phyloP scores from a whole-genome alignment of 192 early-diverging fungal genomes.

The Lunasporangiospora selenospora region DNA sequence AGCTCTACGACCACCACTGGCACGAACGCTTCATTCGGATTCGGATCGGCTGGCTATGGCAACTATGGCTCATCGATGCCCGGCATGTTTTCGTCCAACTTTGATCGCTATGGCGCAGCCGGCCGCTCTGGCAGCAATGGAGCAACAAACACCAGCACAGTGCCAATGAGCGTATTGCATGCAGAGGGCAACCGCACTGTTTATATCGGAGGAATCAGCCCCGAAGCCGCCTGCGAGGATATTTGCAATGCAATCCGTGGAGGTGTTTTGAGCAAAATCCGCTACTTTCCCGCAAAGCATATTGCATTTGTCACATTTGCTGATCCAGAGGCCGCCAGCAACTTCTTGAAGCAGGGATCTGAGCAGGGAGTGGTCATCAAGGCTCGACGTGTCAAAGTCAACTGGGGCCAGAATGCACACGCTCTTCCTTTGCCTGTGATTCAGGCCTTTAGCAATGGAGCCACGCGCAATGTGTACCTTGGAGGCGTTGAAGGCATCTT shows the following conservation, averaged over 20 bases:
- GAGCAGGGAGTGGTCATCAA: conserved; percentile 72
- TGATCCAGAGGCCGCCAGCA: conserved; percentile 68
- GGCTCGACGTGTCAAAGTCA: conserved; percentile 76
- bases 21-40: conserved; percentile 20
- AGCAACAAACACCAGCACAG: conserved; percentile 23
- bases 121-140: conserved; percentile 4
- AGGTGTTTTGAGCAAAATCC: conserved; percentile 81
- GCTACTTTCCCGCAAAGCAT: conserved; percentile 77
- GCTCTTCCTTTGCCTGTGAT: conserved; percentile 60
- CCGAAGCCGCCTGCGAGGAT: conserved; percentile 81
- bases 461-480: conserved; percentile 85
- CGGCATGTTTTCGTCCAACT: conserved; percentile 30
- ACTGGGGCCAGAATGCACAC: conserved; percentile 78
- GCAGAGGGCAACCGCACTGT: conserved; percentile 74
- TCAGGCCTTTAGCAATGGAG: conserved; percentile 63
- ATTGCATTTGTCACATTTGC: conserved; percentile 89
- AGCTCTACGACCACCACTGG: conserved; percentile 8
- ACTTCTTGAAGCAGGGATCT: conserved; percentile 65
- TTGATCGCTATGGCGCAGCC: conserved; percentile 42
- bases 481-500: conserved; percentile 70
- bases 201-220: conserved; percentile 82
- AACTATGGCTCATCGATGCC: conserved; percentile 21
- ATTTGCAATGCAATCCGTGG: conserved; percentile 89
- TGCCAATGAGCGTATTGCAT: conserved; percentile 15
- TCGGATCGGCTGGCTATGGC: conserved; percentile 18